Evolutionary conservation across 164 flowering plant species (phyloP).

Genomic region (Malania oleifera): DNA sequence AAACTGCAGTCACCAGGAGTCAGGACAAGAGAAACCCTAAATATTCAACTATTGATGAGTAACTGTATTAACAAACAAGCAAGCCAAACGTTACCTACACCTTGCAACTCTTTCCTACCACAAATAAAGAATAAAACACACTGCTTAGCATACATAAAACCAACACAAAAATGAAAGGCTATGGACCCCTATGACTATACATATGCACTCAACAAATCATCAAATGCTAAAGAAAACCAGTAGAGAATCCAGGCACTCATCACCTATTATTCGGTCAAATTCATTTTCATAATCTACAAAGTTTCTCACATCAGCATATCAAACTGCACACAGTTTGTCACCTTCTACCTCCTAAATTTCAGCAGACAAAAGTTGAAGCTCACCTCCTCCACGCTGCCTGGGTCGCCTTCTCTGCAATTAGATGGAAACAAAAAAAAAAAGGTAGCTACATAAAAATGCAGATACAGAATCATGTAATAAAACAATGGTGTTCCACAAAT

Average conservation of each 20-base stretch:
- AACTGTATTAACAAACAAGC: constrained; percentile 3
- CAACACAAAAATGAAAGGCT: constrained; percentile 12
- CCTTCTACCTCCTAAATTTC: constrained; percentile 2
- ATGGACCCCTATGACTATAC: constrained; percentile 11
- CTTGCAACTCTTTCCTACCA: background rate
- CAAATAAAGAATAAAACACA: constrained; percentile 2
- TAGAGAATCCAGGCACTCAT: constrained; percentile 10
- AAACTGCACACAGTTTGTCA: constrained; percentile 11
- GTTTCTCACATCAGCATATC: constrained; percentile 8
- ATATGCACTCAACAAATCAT: constrained; percentile 14
- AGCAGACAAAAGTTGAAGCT: constrained; percentile 11
- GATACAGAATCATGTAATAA: no score
- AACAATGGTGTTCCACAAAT: no score
- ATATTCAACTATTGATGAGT: background rate
- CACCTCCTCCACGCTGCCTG: constrained; percentile 74
- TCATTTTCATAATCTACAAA: constrained; percentile 19
- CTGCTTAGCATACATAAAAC: constrained; percentile 3
- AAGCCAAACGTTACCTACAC: background rate
- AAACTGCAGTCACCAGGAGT: no score
- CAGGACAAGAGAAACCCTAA: no score
- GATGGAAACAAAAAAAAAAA: background rate
- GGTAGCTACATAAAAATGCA: background rate
- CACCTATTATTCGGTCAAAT: constrained; percentile 19
- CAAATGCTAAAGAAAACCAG: constrained; percentile 9
- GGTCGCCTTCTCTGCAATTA: constrained; percentile 39